Evolutionary conservation across 2,329 filamentous ascomycete species (phyloP).

Genomic region (Epichloe uncinata): DNA sequence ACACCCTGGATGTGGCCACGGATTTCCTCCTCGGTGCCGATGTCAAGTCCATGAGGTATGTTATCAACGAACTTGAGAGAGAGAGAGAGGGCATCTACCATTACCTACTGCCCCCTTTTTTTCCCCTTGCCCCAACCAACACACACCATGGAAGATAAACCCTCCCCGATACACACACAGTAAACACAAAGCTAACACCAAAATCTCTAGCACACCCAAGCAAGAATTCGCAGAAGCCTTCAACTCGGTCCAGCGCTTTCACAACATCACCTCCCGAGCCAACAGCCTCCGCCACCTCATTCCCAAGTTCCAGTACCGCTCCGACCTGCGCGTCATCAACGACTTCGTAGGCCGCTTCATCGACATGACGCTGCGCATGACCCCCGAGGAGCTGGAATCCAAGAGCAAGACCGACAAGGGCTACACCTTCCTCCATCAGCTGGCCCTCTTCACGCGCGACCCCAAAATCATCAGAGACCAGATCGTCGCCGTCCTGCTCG

Average conservation of each 20-base stretch:
- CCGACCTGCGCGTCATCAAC: conserved; percentile 55
- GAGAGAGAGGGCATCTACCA: too few species aligned
- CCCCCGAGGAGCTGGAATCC: conserved; percentile 44
- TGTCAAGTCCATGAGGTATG: conserved; percentile 46
- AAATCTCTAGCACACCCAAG: conserved; percentile 26
- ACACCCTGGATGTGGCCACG: conserved; percentile 72
- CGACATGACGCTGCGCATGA: conserved; percentile 47
- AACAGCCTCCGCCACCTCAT: conserved; percentile 28
- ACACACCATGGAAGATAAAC: too few species aligned
- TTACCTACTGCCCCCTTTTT: too few species aligned
- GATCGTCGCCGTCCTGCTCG: conserved; percentile 67
- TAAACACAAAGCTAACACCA: not conserved
- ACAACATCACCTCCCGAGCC: conserved; percentile 41
- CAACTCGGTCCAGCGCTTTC: conserved; percentile 52
- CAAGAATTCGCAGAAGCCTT: conserved; percentile 57
- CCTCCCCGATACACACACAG: too few species aligned
- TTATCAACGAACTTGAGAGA: conserved; percentile 1
- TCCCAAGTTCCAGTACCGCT: conserved; percentile 51
- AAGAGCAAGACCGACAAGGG: conserved; percentile 57
- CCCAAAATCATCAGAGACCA: conserved; percentile 67
- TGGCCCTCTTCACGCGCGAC: conserved; percentile 63
- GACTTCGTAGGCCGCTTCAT: conserved; percentile 66
- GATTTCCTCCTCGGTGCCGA: conserved; percentile 75
- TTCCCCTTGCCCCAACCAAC: too few species aligned
- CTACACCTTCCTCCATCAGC: conserved; percentile 78